Percentiles rank a stretch among this genome's conserved stretches.
Evolutionary conservation across 2,329 filamentous ascomycete genomes (phyloP).

Genomic region (Coleophoma crateriformis): DNA sequence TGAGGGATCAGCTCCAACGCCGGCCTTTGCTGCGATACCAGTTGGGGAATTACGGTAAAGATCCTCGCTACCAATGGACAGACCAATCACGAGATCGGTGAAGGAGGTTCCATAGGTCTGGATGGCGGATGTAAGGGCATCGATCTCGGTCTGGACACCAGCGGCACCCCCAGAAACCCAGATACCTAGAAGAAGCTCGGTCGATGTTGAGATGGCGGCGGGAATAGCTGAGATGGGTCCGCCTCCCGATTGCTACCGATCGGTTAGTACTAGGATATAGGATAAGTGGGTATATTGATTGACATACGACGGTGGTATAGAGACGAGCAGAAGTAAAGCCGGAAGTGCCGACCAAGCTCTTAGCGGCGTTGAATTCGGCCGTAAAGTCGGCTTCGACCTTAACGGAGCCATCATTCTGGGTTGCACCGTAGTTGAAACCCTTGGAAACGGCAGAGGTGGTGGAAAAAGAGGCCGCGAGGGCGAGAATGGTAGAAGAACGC

Average conservation of each 20-base stretch:
- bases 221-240: slow-evolving; percentile 66
- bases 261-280: not conserved
- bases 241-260: not conserved
- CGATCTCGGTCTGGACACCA: slow-evolving; percentile 65
- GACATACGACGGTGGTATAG: slow-evolving; percentile 62
- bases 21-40: slow-evolving; percentile 57
- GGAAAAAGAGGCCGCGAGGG: slow-evolving; percentile 8
- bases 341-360: slow-evolving; percentile 55
- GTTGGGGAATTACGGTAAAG: slow-evolving; percentile 74
- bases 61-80: slow-evolving; percentile 84
- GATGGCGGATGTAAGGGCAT: slow-evolving; percentile 66
- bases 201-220: slow-evolving; percentile 77
- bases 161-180: slow-evolving; percentile 69
- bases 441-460: slow-evolving; percentile 39
- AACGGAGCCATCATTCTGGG: slow-evolving; percentile 50
- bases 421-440: slow-evolving; percentile 67
- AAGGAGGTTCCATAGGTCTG: slow-evolving; percentile 61
- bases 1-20: slow-evolving; percentile 56
- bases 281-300: slow-evolving; percentile 5
- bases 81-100: slow-evolving; percentile 65
- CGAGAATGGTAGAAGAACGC: slow-evolving; percentile 7
- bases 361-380: slow-evolving; percentile 61
- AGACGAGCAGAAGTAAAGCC: slow-evolving; percentile 66
- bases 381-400: slow-evolving; percentile 63
- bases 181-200: slow-evolving; percentile 72